Base-by-base conservation (phyloP, 1,284 basidiomycete species). In the Earliella scabrosa region DNA sequence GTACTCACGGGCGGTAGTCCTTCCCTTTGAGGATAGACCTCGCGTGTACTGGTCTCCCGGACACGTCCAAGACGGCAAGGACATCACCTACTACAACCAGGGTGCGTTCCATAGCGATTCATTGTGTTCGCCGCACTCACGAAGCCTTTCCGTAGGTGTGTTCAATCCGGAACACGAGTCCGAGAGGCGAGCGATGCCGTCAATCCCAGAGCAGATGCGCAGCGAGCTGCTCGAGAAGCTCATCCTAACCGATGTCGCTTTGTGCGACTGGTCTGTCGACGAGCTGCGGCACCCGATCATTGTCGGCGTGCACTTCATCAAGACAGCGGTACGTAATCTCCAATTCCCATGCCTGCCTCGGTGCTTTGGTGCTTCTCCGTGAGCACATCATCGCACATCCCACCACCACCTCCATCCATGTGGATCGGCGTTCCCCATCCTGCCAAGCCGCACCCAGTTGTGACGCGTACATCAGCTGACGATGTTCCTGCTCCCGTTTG, bases 251-350 rank as follows among this genome's bases (percentile, higher is more conserved):
- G 46, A 48, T 23, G 46, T 48, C 21, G 27, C 46, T 4, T n/a
- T 48, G 46, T 48, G 46, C 46, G 46, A 48, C 46, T 48, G 46
- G 46, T 48, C 46, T n/a, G 35, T 48, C 34, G 46, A 48, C 46
- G 46, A 48, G 21, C 46, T 48, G 20, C 32, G 46, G 32, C 46
- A 48, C 34, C 46, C 46, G 9, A 48, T 48, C 14, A 48, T 48
- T 16, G 46, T 48, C 18, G 32, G 32, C 10, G 34, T 48, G 4
- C 41, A 43, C 24, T 43, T 43, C 11, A 43, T 43, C 24, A 43
- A 43, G 41, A 43, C 41, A 24, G 41, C 41, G 8, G 41, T 43
- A 26, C 6, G 41, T 14, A 4, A n/a, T 18, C 18, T 40, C n/a
- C 16, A 11, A 18, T 18, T 40, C 21, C 20, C 38, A 5, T n/a